Base-by-base conservation (phyloP, 1,284 basidiomycete species). In the Earliella scabrosa region DNA sequence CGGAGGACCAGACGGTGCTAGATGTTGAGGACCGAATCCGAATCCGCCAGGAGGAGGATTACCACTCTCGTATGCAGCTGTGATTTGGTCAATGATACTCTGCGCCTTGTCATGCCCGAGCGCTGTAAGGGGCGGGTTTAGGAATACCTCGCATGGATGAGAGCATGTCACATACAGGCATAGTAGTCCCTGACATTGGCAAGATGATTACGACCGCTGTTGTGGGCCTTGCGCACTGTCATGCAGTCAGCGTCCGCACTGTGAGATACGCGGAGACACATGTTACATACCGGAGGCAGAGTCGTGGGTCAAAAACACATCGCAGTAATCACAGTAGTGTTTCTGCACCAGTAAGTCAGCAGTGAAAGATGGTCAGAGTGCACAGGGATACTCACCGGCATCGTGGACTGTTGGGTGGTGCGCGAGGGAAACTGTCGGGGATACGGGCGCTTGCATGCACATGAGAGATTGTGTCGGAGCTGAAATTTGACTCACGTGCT, bases 151-250 rank as follows among this genome's bases (percentile, higher is more conserved):
- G 45, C 8, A 20, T 9, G 23, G 29, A 23, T 9, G 8, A 4
- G 41, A 13, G 1, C 11, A n/a, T 10, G 4, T n/a, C 11, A 71
- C 90, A 60, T 64, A 95, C 92, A 94, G 27, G 94, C 92, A 76
- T 98, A 99, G 74, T 98, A 99, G 68, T 99, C 97, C 63, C 95
- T 82, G 58, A 99, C 97, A 71, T 99, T 99, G 48, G 93, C 82
- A 39, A 98, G 82, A 71, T 99, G 97, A 75, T 99, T 99, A 57
- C 96, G 83, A 58, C 97, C 97, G 62, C 89, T 94, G 76, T 98
- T 98, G 75, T 99, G 97, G 45, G 97, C 97, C 76, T 98, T 98
- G 63, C 97, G 92, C 32, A 98, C 97, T 93, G 71, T 23, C 45
- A 52, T 58, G 48, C 60, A 47, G 60, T 50, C 52, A 52, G 62